Base-by-base conservation (phyloP, 2,329 filamentous ascomycete genomes). In the Trichoderma hamatum region DNA sequence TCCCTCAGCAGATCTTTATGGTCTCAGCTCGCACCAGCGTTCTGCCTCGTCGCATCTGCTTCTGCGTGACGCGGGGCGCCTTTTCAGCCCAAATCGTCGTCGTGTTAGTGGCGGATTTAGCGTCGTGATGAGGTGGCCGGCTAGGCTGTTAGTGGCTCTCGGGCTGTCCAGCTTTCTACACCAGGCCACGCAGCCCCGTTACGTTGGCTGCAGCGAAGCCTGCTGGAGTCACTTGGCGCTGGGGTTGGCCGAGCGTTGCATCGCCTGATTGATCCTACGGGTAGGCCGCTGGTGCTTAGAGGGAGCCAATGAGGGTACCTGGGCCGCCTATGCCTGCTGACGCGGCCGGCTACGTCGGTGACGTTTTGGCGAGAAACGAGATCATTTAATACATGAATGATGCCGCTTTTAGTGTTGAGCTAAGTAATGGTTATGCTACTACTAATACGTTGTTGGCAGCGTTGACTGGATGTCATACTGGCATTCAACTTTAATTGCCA, bases 121-220 rank as follows among this genome's bases (percentile, higher is more conserved):
- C 46, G 34, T 11, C 19, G 14, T 21, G 19, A 61, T 21, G 19
- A 46, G 26, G 51, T 43, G 54, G n/a, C 62, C 52, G 13, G 16
- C 36, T 46, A 14, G 21, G 21, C 30, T 21, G 26, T 56, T 54
- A 24, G 26, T 51, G 28, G 3, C n/a, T 51, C 21, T 54, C 24
- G 46, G 30, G 61, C 43, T 51, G 21, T 34, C 59, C 43, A 49
- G 59, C 59, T 11, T 4, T 24, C 16, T 59, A 21, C 28, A 14
- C 36, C 19, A 49, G 63, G 63, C 14, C 63, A 55, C 63, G 63
- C 63, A 58, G 62, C 52, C 62, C 49, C 19, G 63, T 66, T 56
- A 66, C 63, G 63, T 66, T 54, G 36, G 32, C 63, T 28, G 52
- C 52, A 34, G 63, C 63, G 63, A 32, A 43, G 49, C 62, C 61